Percentiles rank a stretch among this genome's conserved stretches.
Evolutionary conservation across 2,329 filamentous ascomycete genomes (phyloP).

Genomic region (Penicillium sp.): DNA sequence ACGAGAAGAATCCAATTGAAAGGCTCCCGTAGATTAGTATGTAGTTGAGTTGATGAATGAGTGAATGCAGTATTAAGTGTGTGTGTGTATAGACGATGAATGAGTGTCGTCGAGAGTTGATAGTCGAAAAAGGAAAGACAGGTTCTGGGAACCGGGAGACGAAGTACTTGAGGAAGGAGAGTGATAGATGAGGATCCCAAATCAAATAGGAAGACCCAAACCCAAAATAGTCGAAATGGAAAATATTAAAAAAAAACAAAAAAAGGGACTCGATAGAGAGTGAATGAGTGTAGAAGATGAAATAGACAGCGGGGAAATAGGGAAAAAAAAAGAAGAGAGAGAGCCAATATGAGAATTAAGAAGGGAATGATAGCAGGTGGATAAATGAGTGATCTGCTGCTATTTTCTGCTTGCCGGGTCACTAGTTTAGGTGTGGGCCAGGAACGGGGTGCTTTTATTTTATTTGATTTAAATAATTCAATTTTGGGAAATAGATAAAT

Average conservation of each 20-base stretch:
- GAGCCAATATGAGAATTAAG: constrained; percentile 23
- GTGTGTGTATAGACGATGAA: constrained; percentile 17
- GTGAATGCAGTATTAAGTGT: constrained; percentile 37
- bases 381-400: constrained; percentile 42
- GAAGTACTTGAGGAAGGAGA: constrained; percentile 28
- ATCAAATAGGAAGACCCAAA: constrained; percentile 29
- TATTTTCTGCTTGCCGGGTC: constrained; percentile 33
- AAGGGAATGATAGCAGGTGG: constrained; percentile 31
- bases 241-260: constrained; percentile 28
- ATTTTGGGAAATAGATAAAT: background rate
- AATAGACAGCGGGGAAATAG: constrained; percentile 23
- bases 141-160: constrained; percentile 33
- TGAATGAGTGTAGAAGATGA: constrained; percentile 22
- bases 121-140: constrained; percentile 36
- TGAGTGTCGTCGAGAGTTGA: constrained; percentile 5
- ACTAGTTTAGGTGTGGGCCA: constrained; percentile 28
- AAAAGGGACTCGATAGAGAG: constrained; percentile 26
- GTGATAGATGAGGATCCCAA: constrained; percentile 30
- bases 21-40: constrained; percentile 5
- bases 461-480: background rate
- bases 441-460: constrained; percentile 12
- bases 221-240: constrained; percentile 34
- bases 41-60: constrained; percentile 17
- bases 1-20: background rate
- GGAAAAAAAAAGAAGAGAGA: constrained; percentile 36